A percentile compares a stretch with the other conserved stretches of the same genome.
Evolutionary conservation across 306 rosid species (phyloP).

Genomic region (Rubus idaeus): DNA sequence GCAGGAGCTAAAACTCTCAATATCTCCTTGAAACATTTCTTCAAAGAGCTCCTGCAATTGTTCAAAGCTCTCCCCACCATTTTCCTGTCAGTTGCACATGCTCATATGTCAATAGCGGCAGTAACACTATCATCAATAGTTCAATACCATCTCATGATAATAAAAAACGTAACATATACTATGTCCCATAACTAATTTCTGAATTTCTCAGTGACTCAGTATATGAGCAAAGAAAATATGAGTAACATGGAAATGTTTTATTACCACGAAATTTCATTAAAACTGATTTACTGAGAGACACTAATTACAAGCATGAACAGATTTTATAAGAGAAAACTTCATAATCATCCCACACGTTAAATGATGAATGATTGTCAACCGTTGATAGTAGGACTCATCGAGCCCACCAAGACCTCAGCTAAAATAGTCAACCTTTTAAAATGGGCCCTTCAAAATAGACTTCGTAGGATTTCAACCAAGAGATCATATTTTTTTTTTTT

Average conservation of each 20-base stretch:
- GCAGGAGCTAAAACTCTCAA: conserved; percentile 32
- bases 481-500: background rate
- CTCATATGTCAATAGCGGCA: background rate
- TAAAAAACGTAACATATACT: background rate
- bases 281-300: background rate
- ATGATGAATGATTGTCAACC: background rate
- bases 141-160: background rate
- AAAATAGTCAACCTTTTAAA: background rate
- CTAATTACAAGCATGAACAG: background rate
- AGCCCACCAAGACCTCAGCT: background rate
- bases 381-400: background rate
- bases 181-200: background rate
- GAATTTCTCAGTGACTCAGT: no score
- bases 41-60: conserved; percentile 77
- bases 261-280: background rate
- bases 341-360: background rate
- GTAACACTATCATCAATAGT: background rate
- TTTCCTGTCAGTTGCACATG: conserved; percentile 45
- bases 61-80: conserved; percentile 78
- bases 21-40: conserved; percentile 69
- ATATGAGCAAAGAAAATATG: background rate
- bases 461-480: conserved; percentile 10
- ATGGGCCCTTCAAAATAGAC: conserved; percentile 15
- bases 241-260: no score
- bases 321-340: background rate